Percentiles rank a stretch among this genome's conserved stretches.
These are phyloP conservation scores for Emmonsiellopsis sp. DNA, from an alignment of 2,329 filamentous ascomycete genomes.

Conservation along the genomic window DNA sequence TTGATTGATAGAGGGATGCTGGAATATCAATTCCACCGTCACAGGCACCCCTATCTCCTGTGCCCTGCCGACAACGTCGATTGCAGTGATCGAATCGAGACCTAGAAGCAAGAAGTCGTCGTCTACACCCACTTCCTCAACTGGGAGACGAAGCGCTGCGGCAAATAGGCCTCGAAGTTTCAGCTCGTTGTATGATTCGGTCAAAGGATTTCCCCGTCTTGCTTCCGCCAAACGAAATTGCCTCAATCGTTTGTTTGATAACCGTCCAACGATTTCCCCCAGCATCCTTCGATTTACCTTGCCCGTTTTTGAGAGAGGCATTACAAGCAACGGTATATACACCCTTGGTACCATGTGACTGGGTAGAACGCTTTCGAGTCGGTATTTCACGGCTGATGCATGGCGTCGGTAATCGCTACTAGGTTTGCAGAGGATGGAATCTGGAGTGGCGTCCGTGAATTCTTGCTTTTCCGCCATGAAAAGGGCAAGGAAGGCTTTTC, in stretches of 20 bases:
- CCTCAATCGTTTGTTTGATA: background rate
- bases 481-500: background rate
- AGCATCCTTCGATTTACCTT: conserved; percentile 4
- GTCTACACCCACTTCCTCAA: conserved; percentile 1
- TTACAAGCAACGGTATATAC: background rate
- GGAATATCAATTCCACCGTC: conserved; percentile 6
- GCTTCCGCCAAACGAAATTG: background rate
- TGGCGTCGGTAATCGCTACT: background rate
- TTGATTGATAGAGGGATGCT: background rate
- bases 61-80: conserved; percentile 2
- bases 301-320: conserved; percentile 6
- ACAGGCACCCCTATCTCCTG: background rate
- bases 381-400: background rate
- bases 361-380: conserved; percentile 1
- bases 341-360: conserved; percentile 6
- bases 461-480: background rate
- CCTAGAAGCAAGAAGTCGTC: conserved; percentile 7
- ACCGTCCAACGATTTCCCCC: background rate
- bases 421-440: background rate
- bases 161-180: background rate
- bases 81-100: conserved; percentile 7
- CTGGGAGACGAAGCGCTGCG: background rate
- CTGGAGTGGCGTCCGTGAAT: background rate
- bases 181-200: background rate
- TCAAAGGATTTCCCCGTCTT: background rate